A percentile compares a stretch with the other conserved stretches of the same genome.
Evolutionary conservation across 2,329 filamentous ascomycete genomes (phyloP).

Genomic region (Colletotrichum trifolii): DNA sequence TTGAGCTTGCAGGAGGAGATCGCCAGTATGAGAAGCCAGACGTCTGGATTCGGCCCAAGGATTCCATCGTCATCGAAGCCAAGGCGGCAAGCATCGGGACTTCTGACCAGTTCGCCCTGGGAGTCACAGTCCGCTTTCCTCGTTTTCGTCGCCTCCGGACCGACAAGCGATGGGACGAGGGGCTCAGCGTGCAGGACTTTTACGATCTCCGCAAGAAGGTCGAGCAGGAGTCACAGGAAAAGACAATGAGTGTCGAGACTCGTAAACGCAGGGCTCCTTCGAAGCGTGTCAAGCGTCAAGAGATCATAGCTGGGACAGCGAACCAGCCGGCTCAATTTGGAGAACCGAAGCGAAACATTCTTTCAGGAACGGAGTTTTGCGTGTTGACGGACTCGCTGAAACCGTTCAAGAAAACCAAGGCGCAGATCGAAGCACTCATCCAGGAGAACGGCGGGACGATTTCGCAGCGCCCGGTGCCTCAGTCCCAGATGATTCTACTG

Average conservation of each 20-base stretch:
- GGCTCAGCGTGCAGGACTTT: conserved; percentile 83
- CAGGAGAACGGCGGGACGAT: conserved; percentile 86
- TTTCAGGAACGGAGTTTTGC: conserved; percentile 82
- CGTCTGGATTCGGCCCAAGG: conserved; percentile 89
- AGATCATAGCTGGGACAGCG: conserved; percentile 78
- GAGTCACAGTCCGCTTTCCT: conserved; percentile 87
- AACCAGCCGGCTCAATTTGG: conserved; percentile 58
- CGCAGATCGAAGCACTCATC: conserved; percentile 81
- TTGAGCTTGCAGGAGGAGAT: conserved; percentile 84
- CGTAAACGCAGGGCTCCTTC: conserved; percentile 61
- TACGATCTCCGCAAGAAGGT: conserved; percentile 74
- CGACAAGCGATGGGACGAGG: conserved; percentile 87
- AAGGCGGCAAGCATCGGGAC: conserved; percentile 84
- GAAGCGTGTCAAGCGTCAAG: conserved; percentile 75
- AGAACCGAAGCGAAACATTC: conserved; percentile 71
- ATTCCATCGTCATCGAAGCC: conserved; percentile 87
- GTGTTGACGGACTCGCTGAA: conserved; percentile 80
- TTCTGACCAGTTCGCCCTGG: conserved; percentile 82
- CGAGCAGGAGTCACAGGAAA: conserved; percentile 77
- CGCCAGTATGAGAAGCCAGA: conserved; percentile 83
- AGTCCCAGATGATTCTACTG: conserved; percentile 74
- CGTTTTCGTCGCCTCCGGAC: conserved; percentile 83
- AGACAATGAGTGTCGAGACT: conserved; percentile 82
- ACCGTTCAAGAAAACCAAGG: conserved; percentile 79
- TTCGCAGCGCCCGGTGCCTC: conserved; percentile 76